phyloP scores from a whole-genome alignment of 805 yeast genomes.

The Ogataea dorogensis region DNA sequence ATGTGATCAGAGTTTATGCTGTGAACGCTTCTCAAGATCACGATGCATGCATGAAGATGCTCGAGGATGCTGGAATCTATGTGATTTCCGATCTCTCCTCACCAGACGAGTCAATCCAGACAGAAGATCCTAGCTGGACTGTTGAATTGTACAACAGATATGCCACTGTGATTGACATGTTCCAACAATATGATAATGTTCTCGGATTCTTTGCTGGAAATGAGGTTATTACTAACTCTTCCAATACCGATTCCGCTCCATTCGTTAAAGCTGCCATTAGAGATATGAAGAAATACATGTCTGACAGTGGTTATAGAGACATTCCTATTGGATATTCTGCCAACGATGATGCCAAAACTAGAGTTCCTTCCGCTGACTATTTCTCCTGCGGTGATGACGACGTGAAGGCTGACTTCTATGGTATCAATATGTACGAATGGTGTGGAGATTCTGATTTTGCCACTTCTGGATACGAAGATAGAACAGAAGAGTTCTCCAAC shows the following conservation, averaged over 20 bases:
- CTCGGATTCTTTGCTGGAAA: conserved; percentile 97
- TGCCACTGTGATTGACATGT: conserved; percentile 75
- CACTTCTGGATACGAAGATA: conserved; percentile 63
- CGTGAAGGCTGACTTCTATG: conserved; percentile 74
- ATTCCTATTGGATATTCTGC: conserved; percentile 96
- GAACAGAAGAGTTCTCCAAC: conserved; percentile 71
- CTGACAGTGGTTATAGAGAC: conserved; percentile 58
- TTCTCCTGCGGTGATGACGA: conserved; percentile 75
- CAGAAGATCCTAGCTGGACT: conserved; percentile 80
- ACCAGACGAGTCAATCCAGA: conserved; percentile 73
- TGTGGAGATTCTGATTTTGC: conserved; percentile 65
- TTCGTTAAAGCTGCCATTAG: conserved; percentile 95
- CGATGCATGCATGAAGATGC: conserved; percentile 70
- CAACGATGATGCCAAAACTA: conserved; percentile 80
- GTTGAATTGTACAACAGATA: conserved; percentile 70
- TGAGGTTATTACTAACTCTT: conserved; percentile 83
- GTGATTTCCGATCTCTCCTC: conserved; percentile 88
- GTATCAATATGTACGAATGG: conserved; percentile 88
- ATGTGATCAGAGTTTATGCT: conserved; percentile 83
- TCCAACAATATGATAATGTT: conserved; percentile 74
- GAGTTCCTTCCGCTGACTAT: conserved; percentile 77
- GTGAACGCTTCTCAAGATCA: conserved; percentile 72
- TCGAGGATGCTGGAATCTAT: conserved; percentile 85
- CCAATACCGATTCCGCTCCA: conserved; percentile 88
- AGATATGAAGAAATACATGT: conserved; percentile 78